phyloP scores from a whole-genome alignment of 345 rosid species.

The Gossypioides kirkii region DNA sequence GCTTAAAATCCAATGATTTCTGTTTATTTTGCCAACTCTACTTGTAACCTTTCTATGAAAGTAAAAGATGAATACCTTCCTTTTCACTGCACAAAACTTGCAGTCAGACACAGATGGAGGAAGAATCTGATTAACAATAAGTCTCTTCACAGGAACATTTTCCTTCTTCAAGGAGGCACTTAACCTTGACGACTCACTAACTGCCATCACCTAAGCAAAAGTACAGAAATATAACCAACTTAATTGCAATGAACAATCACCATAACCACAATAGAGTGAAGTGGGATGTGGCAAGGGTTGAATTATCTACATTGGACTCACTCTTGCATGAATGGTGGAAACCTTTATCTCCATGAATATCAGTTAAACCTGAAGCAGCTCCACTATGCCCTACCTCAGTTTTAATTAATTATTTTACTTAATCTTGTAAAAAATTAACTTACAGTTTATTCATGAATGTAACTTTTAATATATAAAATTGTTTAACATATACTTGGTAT shows the following conservation, averaged over 20 bases:
- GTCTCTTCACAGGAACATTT: constrained; percentile 82
- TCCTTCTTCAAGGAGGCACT: constrained; percentile 79
- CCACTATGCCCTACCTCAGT: neutral
- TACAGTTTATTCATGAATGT: neutral
- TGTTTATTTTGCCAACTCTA: neutral
- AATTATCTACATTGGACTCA: neutral
- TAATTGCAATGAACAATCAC: constrained; percentile 2
- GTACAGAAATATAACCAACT: neutral
- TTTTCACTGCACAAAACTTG: constrained; percentile 92
- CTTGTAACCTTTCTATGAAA: neutral
- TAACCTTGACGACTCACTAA: constrained; percentile 84
- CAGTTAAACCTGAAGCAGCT: neutral
- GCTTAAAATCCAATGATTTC: neutral
- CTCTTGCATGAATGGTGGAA: neutral
- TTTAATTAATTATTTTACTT: neutral
- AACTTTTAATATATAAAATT: neutral
- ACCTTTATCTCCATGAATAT: neutral
- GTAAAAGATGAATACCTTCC: constrained; percentile 57
- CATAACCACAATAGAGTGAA: neutral
- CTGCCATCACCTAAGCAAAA: constrained; percentile 78
- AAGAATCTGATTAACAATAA: constrained; percentile 87
- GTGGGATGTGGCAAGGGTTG: neutral
- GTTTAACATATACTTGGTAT: too few relatives aligned
- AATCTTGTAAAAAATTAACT: neutral
- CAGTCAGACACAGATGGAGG: constrained; percentile 89